Evolutionary conservation across 1,284 basidiomycete genomes (phyloP), one percentile per base, ranked within the genome.

Genomic region (Moesziomyces aphidis): DNA sequence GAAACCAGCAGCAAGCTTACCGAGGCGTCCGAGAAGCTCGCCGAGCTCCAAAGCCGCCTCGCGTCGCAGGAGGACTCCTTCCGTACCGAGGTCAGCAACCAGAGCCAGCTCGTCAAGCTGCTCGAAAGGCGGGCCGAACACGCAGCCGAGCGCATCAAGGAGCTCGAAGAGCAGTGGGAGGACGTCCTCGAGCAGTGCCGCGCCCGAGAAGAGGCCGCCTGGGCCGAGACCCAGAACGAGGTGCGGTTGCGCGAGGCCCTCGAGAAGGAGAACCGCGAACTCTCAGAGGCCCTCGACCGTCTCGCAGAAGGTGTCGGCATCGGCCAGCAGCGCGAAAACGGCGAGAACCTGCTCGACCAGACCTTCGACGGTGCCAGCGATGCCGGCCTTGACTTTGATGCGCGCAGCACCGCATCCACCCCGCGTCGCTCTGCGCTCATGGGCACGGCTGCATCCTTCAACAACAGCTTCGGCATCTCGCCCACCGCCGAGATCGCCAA

Each of bases 111-210:
- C 19, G 90, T 93, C 21, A 86, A 88, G 19, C 89, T 94, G 87
- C 90, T 95, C 88, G 92, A 95, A 81, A 90, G 91, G 66, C 88
- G 93, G 31, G 93, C 94, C 83, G 89, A 89, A 47, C 90, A 93
- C 73, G 89, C 91, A 17, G 91, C 91, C 85, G 88, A 89, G 44
- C 89, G 93, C 52, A 90, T 94, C 4, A 90, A 92, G 42, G 87
- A 87, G 50, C 90, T 95, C 65, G 93, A 95, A 85, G 87, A 86
- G 51, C 91, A 94, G 72, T 94, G 91, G 89, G 90, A 90, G 34
- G 87, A 87, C 17, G 88, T 93, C 6, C 89, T 90, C 10, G 90
- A 90, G 45, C 89, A 89, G 73, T 88, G 91, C 8, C 90, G 91
- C 73, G 85, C 88, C 61, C 88, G 90, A 24, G 92, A 93, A 81